Evolutionary conservation across 2,329 filamentous ascomycete species (phyloP).

Genomic region (Cercospora citrullina): DNA sequence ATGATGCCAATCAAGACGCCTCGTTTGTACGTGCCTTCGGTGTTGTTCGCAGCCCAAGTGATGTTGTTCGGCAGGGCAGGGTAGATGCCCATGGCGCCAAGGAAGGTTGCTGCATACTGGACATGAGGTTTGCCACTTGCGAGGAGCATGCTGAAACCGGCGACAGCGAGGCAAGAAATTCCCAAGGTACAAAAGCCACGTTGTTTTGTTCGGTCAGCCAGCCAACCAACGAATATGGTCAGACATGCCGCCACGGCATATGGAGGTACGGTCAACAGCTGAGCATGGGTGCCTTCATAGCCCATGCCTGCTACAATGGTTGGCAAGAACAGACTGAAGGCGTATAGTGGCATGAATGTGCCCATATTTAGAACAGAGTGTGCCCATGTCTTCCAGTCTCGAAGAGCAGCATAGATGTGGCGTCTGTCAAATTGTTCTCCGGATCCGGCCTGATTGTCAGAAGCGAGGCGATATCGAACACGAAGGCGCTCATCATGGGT

Average conservation of each 20-base stretch:
- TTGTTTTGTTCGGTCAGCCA: slow-evolving; percentile 71
- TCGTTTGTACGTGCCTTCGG: slow-evolving; percentile 86
- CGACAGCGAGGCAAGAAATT: slow-evolving; percentile 69
- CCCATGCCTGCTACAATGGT: slow-evolving; percentile 69
- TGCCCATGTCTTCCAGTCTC: slow-evolving; percentile 79
- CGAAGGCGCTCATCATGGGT: slow-evolving; percentile 42
- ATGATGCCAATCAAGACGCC: slow-evolving; percentile 81
- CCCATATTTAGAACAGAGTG: slow-evolving; percentile 72
- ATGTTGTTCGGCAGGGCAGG: slow-evolving; percentile 72
- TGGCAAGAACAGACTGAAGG: slow-evolving; percentile 54
- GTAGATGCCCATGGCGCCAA: slow-evolving; percentile 25
- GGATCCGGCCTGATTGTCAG: slow-evolving; percentile 26
- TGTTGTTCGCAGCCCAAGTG: slow-evolving; percentile 82
- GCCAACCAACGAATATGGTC: slow-evolving; percentile 68
- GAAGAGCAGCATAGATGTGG: slow-evolving; percentile 45
- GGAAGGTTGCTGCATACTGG: slow-evolving; percentile 45
- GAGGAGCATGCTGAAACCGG: slow-evolving; percentile 78
- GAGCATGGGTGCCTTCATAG: slow-evolving; percentile 21
- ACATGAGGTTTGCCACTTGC: slow-evolving; percentile 63
- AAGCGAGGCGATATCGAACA: slow-evolving; percentile 25
- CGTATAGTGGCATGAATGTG: slow-evolving; percentile 32
- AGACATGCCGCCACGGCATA: slow-evolving; percentile 70
- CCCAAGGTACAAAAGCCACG: slow-evolving; percentile 79
- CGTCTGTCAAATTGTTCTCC: slow-evolving; percentile 42
- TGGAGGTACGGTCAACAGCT: slow-evolving; percentile 65